Evolutionary conservation across 108 stramenopile species (phyloP), one percentile per base, ranked within the genome.

Genomic region (Seminavis robusta): DNA sequence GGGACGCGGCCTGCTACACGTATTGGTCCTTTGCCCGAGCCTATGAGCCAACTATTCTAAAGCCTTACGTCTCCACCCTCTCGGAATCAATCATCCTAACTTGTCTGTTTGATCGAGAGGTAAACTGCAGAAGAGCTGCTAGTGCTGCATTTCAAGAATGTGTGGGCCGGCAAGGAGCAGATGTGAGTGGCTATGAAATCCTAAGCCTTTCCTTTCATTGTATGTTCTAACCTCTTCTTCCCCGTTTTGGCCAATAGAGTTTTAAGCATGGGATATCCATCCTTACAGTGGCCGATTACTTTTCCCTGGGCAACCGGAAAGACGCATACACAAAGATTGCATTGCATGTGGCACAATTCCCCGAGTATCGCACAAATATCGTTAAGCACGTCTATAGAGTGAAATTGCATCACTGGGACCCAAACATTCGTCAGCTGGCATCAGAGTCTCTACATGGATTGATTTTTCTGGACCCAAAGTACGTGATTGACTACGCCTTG

Each of bases 1-100:
- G 99, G 15, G 99, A 99, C 69, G 95, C 99, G 1, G 95, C 95
- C 15, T 98, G 97, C 52, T 99, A 99, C 61, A 95, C 96, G 8
- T 96, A 89, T 63, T 99, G 99, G 99, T 97, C 99, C 0, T 95
- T 98, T 63, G 97, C 97, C 5, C 72, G 99, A 37, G 97, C 99
- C 5, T 99, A 98, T 63, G 74, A 76, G 20, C 96, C 98, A 15
- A 47, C 52, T 5, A 71, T 89, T 13, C 59, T 97, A 73, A 65
- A 39, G 32, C 86, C 89, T 5, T 83, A 77, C 60, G 76, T 97
- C 3, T 45, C 54, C 10, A 57, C 65, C 3, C 69, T 99, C 28
- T 81, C 80, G 38, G 58, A 63, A 29, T 82, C 84, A 20, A 73
- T 98, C 45, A 80, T 99, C 10, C 31, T 86, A 49, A 77, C 97